Base-by-base conservation (phyloP, 768 basidiomycete genomes). In the Lyophyllum atratum region DNA sequence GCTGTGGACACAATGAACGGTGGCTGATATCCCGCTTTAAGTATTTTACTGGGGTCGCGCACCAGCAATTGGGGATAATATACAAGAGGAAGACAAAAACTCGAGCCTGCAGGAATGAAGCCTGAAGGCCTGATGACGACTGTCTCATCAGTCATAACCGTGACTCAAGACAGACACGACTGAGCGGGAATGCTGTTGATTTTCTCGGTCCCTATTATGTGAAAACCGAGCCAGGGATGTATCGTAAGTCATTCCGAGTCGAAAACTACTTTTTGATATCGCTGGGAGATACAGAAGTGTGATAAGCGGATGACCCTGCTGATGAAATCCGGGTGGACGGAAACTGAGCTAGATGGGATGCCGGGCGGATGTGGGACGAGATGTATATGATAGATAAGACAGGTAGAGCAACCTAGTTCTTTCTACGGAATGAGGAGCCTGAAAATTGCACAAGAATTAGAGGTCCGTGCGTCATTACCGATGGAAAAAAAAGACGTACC, bases 351-450 rank as follows among this genome's bases (percentile, higher is more conserved):
- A 34, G 24, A 44, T 25, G 42, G 19, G 39, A 55, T 44, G 54
- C 37, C 44, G 39, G 28, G 50, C 34, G 45, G 44, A 43, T 55
- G 56, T 31, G 57, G 44, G 21, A 50, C 42, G 48, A 50, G 24
- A 31, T 55, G 56, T 56, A 59, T 54, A 64, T 47, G 19, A 33
- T 54, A 51, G 68, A 62, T 44, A 62, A 61, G 52, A 60, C 60
- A 67, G 58, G 59, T 58, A 49, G 60, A 60, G 19, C 21, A 34
- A 64, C 58, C 71, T 82, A 93, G 81, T 89, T 90, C 86, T 98
- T 98, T 83, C 90, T 86, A 77, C 96, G 92, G 90, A 95, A 98
- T 60, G 95, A 98, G 78, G 90, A 95, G 62, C 96, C 95, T 96
- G 72, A 33, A 48, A 33, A 48, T n/a, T 37, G 22, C 52, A 21